These are phyloP conservation scores for Solanum gandarillasii DNA, from an alignment of 257 asterid species.

Conservation along the genomic window DNA sequence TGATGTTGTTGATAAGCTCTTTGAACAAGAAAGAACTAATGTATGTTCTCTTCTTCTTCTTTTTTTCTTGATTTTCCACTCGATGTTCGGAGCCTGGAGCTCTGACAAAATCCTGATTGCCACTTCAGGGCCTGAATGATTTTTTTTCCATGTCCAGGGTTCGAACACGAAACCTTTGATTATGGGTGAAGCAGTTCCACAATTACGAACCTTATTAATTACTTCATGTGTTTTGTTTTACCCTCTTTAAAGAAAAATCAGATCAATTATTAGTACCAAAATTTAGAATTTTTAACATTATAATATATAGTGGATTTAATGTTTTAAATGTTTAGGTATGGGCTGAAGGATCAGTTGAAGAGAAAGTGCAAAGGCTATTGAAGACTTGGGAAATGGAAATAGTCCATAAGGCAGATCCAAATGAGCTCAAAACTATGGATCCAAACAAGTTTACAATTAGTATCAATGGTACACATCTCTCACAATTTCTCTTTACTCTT, in stretches of 20 bases:
- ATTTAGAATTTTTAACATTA: background rate
- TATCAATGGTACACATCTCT: background rate
- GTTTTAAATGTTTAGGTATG: slow-evolving; percentile 22
- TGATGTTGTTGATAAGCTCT: slow-evolving; percentile 58
- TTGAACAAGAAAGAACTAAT: slow-evolving; percentile 65
- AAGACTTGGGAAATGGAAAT: slow-evolving; percentile 70
- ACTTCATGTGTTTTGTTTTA: background rate
- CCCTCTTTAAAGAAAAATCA: background rate
- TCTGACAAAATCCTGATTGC: too few relatives aligned
- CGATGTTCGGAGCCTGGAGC: rapidly evolving
- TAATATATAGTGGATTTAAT: background rate
- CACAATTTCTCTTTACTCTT: background rate
- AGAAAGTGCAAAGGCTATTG: slow-evolving; percentile 43
- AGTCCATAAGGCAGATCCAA: slow-evolving; percentile 44
- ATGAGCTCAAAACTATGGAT: slow-evolving; percentile 23
- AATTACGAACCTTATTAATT: background rate
- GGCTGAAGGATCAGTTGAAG: slow-evolving; percentile 49
- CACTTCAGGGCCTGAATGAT: background rate
- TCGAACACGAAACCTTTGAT: rapidly evolving
- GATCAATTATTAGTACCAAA: background rate
- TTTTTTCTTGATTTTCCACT: background rate
- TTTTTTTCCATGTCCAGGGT: too few relatives aligned
- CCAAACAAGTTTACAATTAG: slow-evolving; percentile 16
- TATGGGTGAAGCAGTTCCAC: rapidly evolving
- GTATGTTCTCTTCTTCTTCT: slow-evolving; percentile 6